Conservation (phyloP, 2,329 filamentous ascomycete species). For the Talaromyces pinophilus region DNA sequence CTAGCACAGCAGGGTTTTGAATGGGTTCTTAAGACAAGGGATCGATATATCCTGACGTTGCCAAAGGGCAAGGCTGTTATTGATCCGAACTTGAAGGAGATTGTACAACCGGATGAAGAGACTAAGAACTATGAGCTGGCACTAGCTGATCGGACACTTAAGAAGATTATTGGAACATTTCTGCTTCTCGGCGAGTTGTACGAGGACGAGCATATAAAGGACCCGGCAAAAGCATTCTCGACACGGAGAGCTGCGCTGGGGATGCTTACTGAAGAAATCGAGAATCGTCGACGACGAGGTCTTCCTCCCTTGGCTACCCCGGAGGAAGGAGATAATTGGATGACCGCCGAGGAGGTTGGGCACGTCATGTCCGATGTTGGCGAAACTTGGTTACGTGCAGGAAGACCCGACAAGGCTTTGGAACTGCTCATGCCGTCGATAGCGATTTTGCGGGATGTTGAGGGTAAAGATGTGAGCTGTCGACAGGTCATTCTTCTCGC, state of each 20-base stretch:
- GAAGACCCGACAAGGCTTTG: slow-evolving; percentile 76
- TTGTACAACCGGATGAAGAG: slow-evolving; percentile 11
- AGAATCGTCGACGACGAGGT: slow-evolving; percentile 66
- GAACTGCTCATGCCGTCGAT: slow-evolving; percentile 86
- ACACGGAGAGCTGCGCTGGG: slow-evolving; percentile 79
- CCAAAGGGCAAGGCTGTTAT: slow-evolving; percentile 26
- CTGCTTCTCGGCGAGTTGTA: slow-evolving; percentile 87
- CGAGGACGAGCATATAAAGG: slow-evolving; percentile 70
- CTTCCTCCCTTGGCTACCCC: slow-evolving; percentile 64
- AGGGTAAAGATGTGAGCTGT: slow-evolving; percentile 57
- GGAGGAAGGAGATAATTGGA: slow-evolving; percentile 38
- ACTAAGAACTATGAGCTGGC: not conserved
- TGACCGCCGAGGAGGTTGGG: slow-evolving; percentile 43
- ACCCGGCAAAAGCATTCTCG: slow-evolving; percentile 73
- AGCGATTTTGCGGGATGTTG: slow-evolving; percentile 59
- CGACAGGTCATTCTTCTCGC: slow-evolving; percentile 73
- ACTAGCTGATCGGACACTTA: slow-evolving; percentile 61
- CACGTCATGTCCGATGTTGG: slow-evolving; percentile 61
- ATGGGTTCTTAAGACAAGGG: slow-evolving; percentile 33
- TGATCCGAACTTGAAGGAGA: slow-evolving; percentile 20
- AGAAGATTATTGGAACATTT: slow-evolving; percentile 71
- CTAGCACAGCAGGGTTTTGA: slow-evolving; percentile 67
- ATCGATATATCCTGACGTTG: slow-evolving; percentile 29
- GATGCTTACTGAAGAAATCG: slow-evolving; percentile 72
- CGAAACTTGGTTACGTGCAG: slow-evolving; percentile 70